Evolutionary conservation across 768 basidiomycete genomes (phyloP), one percentile per base, ranked within the genome.

Genomic region (Fibroporia radiculosa): DNA sequence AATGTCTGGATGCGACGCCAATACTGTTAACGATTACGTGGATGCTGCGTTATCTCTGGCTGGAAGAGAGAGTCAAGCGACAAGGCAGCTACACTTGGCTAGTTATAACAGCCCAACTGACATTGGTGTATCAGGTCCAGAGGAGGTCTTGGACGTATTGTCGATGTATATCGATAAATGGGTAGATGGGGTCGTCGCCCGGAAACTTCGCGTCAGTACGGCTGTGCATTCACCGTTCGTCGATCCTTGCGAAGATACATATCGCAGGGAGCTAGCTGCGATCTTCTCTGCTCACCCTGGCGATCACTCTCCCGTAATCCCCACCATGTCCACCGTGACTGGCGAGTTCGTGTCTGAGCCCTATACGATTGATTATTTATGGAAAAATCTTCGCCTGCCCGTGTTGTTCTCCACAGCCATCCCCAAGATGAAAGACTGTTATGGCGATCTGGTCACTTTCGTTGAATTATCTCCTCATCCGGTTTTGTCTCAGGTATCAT

Each of bases 381-480:
- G 72, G 72, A 29, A 56, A 33, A 66, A 64, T 44, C 55, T 61
- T 6, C 60, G 66, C 6, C 44, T 51, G 2, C 65, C 69, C 5
- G 72, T 73, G 4, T 50, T 50, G 7, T 74, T 74, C 50, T 45
- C 51, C 0, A 40, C 60, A 11, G 61, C 67, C 1, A 54, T 71
- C 11, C 33, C 44, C n/a, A 28, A 45, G 3, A 52, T 70, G 6
- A 5, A 20, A 1, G 28, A 49, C 13, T 47, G 50, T 3, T 32
- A 42, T 23, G 60, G 57, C 2, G 11, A 37, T 12, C 45, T 50
- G 8, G 50, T 63, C 18, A 55, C 54, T 13, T 67, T 67, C 44
- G 44, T 71, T 12, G 69, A 71, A 48, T 54, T 72, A 6, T 48
- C 56, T 6, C 65, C 67, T n/a, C 69, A 71, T 49, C 70, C 70